Base-by-base conservation (phyloP, 2,329 filamentous ascomycete species). In the Alternaria postmessia region DNA sequence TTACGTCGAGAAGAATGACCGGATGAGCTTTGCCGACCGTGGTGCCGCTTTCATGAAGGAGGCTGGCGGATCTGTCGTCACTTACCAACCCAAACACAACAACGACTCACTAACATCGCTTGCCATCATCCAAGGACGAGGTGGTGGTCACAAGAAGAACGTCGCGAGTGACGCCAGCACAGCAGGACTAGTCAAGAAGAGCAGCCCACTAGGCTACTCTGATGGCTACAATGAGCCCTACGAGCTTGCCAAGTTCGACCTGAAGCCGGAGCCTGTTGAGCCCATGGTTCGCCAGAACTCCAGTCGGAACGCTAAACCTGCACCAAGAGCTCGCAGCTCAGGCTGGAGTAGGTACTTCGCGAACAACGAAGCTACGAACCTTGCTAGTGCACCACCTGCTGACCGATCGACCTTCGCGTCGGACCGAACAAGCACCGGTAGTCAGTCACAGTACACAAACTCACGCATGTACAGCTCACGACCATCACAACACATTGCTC, bases 261-360 rank as follows among this genome's bases (percentile, higher is more conserved):
- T 81, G 64, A 76, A 74, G 59, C 73, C 77, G 11, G 69, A 76
- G 53, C 70, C 74, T 28, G 64, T 66, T 6, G 70, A 75, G 43
- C 65, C 68, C 66, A 76, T 76, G 18, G 65, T 76, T 32, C 77
- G 79, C 18, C 79, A 79, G 63, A 72, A 78, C 67, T 70, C 75
- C 63, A 65, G 73, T 20, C 78, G 65, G 62, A 55, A 66, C 22
- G 59, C 62, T 18, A 68, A 73, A 34, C 44, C 63, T 12, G 65
- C 62, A 44, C 65, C 66, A 26, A 69, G 76, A 63, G 78, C 74
- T 57, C 77, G 79, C 20, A 91, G 89, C 72, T 92, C 90, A 11
- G 90, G 90, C 47, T 93, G 90, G 90, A 92, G 91, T 76, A 82
- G 87, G 54, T 93, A 92, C 78, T 93, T 91, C 86, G 91, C 89